phyloP scores from a whole-genome alignment of 2,329 filamentous ascomycete species.

The Huntiella omanensis region DNA sequence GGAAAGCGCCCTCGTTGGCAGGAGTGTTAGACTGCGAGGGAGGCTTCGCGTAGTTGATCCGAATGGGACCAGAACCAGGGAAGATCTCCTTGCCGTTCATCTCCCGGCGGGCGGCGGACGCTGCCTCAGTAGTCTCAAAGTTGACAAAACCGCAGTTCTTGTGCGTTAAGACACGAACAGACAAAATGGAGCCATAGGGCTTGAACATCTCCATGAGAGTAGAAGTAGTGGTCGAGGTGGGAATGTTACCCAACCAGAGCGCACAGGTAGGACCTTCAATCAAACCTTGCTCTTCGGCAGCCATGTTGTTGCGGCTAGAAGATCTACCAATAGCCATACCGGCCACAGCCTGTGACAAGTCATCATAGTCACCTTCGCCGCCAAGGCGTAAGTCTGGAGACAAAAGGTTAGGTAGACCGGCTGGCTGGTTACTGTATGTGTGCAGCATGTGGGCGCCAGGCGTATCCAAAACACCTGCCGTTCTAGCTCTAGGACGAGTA shows the following conservation, averaged over 20 bases:
- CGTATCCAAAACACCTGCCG: constrained; percentile 76
- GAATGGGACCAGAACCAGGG: constrained; percentile 80
- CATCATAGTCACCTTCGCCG: constrained; percentile 62
- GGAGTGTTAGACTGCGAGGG: constrained; percentile 79
- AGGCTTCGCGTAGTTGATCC: constrained; percentile 95
- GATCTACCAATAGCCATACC: constrained; percentile 54
- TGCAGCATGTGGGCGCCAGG: constrained; percentile 47
- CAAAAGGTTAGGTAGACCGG: constrained; percentile 51
- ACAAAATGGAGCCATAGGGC: constrained; percentile 77
- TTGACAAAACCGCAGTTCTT: constrained; percentile 99
- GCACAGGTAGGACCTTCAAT: constrained; percentile 74
- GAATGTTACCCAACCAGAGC: constrained; percentile 93
- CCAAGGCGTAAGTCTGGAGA: constrained; percentile 55
- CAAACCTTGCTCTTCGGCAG: constrained; percentile 61
- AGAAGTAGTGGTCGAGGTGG: constrained; percentile 87
- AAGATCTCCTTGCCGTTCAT: constrained; percentile 98
- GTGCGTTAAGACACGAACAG: constrained; percentile 82
- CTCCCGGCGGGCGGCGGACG: constrained; percentile 67
- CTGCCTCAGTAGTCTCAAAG: constrained; percentile 80
- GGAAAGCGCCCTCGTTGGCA: constrained; percentile 69
- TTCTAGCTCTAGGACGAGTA: constrained; percentile 72
- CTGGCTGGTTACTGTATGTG: constrained; percentile 53
- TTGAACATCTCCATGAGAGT: constrained; percentile 92
- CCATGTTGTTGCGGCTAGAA: constrained; percentile 47
- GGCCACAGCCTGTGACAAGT: constrained; percentile 65